Evolutionary conservation across 2,329 filamentous ascomycete genomes (phyloP).

Genomic region (Leptosphaerulina australis): DNA sequence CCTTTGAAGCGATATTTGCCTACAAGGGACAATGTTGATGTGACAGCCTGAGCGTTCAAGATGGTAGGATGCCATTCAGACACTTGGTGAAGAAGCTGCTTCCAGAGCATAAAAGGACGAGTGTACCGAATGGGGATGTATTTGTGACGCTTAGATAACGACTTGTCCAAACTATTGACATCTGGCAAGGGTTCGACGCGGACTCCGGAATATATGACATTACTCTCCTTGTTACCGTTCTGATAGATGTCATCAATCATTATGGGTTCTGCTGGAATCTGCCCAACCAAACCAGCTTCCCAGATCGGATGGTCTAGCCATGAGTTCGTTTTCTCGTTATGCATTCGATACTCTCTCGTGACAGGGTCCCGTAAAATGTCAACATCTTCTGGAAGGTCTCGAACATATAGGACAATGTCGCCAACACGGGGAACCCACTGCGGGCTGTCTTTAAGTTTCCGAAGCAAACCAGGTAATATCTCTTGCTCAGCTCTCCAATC

Average conservation of each 20-base stretch:
- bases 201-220: slow-evolving; percentile 60
- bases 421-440: slow-evolving; percentile 61
- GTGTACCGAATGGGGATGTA: slow-evolving; percentile 62
- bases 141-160: slow-evolving; percentile 59
- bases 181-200: slow-evolving; percentile 63
- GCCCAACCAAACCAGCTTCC: slow-evolving; percentile 63
- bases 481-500: slow-evolving; percentile 62
- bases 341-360: slow-evolving; percentile 32
- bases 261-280: slow-evolving; percentile 54
- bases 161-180: slow-evolving; percentile 58
- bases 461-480: slow-evolving; percentile 51
- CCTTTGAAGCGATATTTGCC: slow-evolving; percentile 61
- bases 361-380: slow-evolving; percentile 38
- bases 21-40: slow-evolving; percentile 60
- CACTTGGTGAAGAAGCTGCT: slow-evolving; percentile 54
- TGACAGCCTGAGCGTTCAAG: slow-evolving; percentile 58
- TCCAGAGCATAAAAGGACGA: slow-evolving; percentile 62
- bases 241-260: slow-evolving; percentile 55
- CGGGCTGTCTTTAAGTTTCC: slow-evolving; percentile 52
- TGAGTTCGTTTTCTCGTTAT: slow-evolving; percentile 21
- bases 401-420: slow-evolving; percentile 62
- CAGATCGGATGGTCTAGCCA: slow-evolving; percentile 55
- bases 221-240: slow-evolving; percentile 48
- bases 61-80: slow-evolving; percentile 60
- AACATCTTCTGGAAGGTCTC: slow-evolving; percentile 39